phyloP scores from a whole-genome alignment of 2,329 filamentous ascomycete genomes.

The Gliomastix tumulicola region DNA sequence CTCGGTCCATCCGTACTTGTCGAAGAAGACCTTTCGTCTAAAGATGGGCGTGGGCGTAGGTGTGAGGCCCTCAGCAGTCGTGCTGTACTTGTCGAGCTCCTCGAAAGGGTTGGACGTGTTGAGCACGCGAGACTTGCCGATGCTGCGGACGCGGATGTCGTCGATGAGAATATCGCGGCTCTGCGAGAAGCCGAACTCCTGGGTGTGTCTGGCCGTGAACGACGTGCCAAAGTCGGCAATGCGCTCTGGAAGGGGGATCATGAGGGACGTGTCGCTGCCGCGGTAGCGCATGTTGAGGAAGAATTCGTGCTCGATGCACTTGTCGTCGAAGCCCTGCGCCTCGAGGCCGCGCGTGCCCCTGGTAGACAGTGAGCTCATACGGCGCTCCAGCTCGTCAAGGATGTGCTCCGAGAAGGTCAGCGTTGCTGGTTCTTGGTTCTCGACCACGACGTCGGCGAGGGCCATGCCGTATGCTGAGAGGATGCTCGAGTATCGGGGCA shows the following conservation, averaged over 20 bases:
- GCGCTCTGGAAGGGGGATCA: conserved; percentile 19
- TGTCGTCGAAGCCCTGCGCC: conserved; percentile 30
- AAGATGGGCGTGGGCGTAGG: conserved; percentile 11
- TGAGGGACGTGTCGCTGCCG: conserved; percentile 33
- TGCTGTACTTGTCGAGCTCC: conserved; percentile 12
- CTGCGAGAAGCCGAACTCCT: conserved; percentile 33
- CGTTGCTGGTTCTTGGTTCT: conserved; percentile 20
- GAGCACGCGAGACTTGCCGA: conserved; percentile 16
- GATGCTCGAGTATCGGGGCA: conserved; percentile 23
- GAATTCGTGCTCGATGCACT: conserved; percentile 32
- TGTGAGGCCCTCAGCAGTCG: background rate
- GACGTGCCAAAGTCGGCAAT: conserved; percentile 18
- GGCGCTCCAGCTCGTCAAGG: conserved; percentile 8
- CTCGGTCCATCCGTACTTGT: conserved; percentile 15
- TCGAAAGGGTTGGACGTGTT: conserved; percentile 14
- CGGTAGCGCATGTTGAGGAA: conserved; percentile 37
- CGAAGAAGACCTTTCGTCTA: conserved; percentile 14
- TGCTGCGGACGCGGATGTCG: conserved; percentile 31
- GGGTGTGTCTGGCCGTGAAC: conserved; percentile 26
- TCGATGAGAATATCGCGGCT: conserved; percentile 31
- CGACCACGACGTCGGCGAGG: conserved; percentile 21
- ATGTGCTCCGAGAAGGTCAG: conserved; percentile 10
- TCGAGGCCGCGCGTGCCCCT: conserved; percentile 16
- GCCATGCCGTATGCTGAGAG: conserved; percentile 26
- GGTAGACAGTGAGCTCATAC: conserved; percentile 16